phyloP scores from a whole-genome alignment of 2,329 filamentous ascomycete species.

The Hypomyces perniciosus region DNA sequence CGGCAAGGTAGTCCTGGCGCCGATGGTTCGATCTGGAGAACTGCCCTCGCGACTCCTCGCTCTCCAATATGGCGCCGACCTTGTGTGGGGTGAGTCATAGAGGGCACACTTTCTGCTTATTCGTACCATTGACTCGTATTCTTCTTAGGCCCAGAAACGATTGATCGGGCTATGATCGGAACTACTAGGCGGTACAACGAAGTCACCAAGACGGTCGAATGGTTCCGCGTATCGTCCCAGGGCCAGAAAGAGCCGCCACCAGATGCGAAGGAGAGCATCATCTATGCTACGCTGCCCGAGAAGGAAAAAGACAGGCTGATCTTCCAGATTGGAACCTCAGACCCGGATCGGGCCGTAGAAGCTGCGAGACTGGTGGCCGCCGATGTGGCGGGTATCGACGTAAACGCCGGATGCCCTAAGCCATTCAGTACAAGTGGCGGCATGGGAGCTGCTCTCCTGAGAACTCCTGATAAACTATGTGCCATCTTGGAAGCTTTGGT shows the following conservation, averaged over 20 bases:
- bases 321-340: constrained; percentile 87
- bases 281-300: constrained; percentile 77
- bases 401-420: constrained; percentile 98
- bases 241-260: constrained; percentile 52
- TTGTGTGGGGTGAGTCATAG: constrained; percentile 74
- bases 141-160: constrained; percentile 73
- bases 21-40: constrained; percentile 98
- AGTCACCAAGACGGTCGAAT: constrained; percentile 75
- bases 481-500: constrained; percentile 81
- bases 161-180: constrained; percentile 88
- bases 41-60: constrained; percentile 82
- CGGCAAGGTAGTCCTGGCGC: constrained; percentile 87
- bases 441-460: constrained; percentile 89
- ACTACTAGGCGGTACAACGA: constrained; percentile 72
- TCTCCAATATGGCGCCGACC: constrained; percentile 89
- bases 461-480: constrained; percentile 75
- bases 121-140: constrained; percentile 3
- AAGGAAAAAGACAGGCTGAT: constrained; percentile 71
- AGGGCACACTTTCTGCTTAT: background rate
- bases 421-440: constrained; percentile 89
- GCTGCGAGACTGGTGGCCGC: constrained; percentile 77
- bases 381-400: constrained; percentile 90
- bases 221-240: constrained; percentile 69
- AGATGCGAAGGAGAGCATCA: constrained; percentile 58
- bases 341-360: constrained; percentile 74